phyloP scores from a whole-genome alignment of 2,329 filamentous ascomycete species.

The Colletotrichum acutatum region DNA sequence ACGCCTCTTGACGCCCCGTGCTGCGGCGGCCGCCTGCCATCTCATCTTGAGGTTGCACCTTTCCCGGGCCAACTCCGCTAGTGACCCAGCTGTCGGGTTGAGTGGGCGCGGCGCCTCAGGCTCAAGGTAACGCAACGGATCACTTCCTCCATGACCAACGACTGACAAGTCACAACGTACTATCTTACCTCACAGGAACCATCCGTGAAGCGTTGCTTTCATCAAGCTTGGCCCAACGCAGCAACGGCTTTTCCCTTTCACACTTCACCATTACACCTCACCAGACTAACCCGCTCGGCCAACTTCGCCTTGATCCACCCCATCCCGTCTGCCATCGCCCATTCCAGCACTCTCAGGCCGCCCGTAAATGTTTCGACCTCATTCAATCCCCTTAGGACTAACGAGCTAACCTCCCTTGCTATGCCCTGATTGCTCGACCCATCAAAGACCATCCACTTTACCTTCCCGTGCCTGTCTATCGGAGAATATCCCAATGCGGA shows the following conservation, averaged over 20 bases:
- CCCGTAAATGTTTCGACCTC: background rate
- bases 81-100: constrained; percentile 27
- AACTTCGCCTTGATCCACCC: background rate
- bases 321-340: background rate
- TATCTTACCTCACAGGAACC: background rate
- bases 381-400: background rate
- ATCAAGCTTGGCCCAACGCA: background rate
- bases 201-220: background rate
- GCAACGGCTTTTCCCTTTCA: background rate
- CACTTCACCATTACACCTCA: background rate
- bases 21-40: constrained; percentile 26
- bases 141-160: background rate
- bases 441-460: background rate
- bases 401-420: background rate
- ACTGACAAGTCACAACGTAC: background rate
- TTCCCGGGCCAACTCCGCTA: constrained; percentile 1
- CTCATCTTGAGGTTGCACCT: constrained; percentile 19
- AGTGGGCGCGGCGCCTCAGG: background rate
- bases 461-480: constrained; percentile 4
- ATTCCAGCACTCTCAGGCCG: constrained; percentile 1
- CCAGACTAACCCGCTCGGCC: background rate
- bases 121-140: background rate
- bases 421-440: background rate
- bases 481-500: constrained; percentile 9
- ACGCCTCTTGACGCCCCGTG: constrained; percentile 23